Conservation (phyloP, 805 yeast genomes). For the Metschnikowia gelsemii region DNA sequence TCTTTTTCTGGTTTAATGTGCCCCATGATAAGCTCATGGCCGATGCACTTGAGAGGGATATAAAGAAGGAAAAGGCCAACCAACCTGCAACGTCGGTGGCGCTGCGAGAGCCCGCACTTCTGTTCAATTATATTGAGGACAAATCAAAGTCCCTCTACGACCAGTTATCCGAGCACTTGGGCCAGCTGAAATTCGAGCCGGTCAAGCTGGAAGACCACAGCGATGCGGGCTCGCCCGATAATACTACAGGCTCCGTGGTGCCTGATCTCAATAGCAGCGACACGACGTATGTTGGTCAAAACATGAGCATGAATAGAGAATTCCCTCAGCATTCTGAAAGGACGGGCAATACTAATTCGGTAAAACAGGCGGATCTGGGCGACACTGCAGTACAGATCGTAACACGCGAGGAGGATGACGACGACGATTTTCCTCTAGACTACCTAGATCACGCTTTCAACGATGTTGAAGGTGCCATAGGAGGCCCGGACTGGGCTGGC, state of each 20-base stretch:
- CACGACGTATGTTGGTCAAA: slow-evolving; percentile 4
- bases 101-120: slow-evolving; percentile 71
- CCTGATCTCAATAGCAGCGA: slow-evolving; percentile 1
- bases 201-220: slow-evolving; percentile 15
- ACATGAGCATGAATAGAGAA: not conserved
- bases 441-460: slow-evolving; percentile 49
- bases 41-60: slow-evolving; percentile 90
- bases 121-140: slow-evolving; percentile 59
- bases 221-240: not conserved
- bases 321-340: not conserved
- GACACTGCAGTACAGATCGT: slow-evolving; percentile 13
- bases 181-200: slow-evolving; percentile 17
- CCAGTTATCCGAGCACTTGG: slow-evolving; percentile 52
- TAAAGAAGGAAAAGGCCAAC: slow-evolving; percentile 66
- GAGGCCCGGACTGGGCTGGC: slow-evolving; percentile 10
- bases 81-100: slow-evolving; percentile 74
- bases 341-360: not conserved
- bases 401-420: slow-evolving; percentile 32
- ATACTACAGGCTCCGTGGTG: not conserved
- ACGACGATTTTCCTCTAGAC: slow-evolving; percentile 72
- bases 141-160: slow-evolving; percentile 48
- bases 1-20: slow-evolving; percentile 94
- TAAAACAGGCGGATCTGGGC: not conserved
- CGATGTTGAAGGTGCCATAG: not conserved
- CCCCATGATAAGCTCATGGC: slow-evolving; percentile 90